Evolutionary conservation across 345 rosid species (phyloP).

Genomic region (Corchorus olitorius): DNA sequence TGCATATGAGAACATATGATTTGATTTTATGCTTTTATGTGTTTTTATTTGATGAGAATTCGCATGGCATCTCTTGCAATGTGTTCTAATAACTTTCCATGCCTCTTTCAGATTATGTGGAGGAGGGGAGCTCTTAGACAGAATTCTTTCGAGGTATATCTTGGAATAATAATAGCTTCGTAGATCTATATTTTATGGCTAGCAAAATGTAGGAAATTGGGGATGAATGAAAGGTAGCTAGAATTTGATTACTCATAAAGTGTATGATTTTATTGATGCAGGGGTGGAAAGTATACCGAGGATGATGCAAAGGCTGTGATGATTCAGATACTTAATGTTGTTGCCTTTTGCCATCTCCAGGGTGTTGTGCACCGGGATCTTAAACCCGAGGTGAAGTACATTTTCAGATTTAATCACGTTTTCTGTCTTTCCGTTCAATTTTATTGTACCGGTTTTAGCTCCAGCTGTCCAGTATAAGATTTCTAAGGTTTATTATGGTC

Average conservation of each 20-base stretch:
- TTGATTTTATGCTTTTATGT: neutral
- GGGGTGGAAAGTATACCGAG: conserved; percentile 97
- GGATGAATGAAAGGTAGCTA: conserved; percentile 17
- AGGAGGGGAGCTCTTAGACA: conserved; percentile 98
- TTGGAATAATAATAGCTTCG: neutral
- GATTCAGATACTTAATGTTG: conserved; percentile 87
- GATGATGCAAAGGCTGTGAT: conserved; percentile 94
- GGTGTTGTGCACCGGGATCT: conserved; percentile 99
- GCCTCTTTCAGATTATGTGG: conserved; percentile 72
- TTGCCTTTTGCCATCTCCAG: conserved; percentile 94
- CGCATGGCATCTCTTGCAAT: neutral
- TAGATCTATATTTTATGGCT: neutral
- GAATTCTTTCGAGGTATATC: conserved; percentile 88
- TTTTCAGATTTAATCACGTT: conserved; percentile 1
- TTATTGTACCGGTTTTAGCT: neutral
- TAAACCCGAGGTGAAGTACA: conserved; percentile 81
- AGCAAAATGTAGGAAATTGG: neutral
- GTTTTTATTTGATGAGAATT: neutral
- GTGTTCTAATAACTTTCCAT: conserved; percentile 12
- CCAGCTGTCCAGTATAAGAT: neutral
- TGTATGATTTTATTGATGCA: conserved; percentile 31
- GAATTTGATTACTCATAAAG: conserved; percentile 10
- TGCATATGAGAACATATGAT: neutral
- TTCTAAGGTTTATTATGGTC: neutral
- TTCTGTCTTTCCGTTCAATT: conserved; percentile 4